These are phyloP conservation scores for Talaromyces wortmannii DNA, from an alignment of 495 filamentous ascomycete species.

Conservation along the genomic window DNA sequence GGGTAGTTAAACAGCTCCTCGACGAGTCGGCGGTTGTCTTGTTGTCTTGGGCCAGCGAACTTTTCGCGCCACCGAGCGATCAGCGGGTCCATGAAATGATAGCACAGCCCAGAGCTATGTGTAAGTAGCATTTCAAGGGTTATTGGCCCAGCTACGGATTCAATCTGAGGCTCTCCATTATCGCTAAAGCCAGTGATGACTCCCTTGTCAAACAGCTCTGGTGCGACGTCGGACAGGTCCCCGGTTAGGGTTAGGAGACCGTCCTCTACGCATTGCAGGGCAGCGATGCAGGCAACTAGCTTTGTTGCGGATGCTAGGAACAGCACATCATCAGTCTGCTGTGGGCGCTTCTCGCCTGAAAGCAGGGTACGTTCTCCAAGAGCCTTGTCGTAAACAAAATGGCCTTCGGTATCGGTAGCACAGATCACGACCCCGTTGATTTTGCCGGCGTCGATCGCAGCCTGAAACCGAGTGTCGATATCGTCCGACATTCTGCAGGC, in stretches of 20 bases:
- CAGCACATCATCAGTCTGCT: constrained; percentile 22
- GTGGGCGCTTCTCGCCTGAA: constrained; percentile 29
- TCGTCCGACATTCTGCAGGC: background rate
- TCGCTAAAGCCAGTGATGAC: constrained; percentile 32
- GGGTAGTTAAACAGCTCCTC: constrained; percentile 25
- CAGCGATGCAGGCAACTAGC: constrained; percentile 16
- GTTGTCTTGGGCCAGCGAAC: constrained; percentile 12
- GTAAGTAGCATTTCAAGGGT: constrained; percentile 40
- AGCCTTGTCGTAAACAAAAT: constrained; percentile 20
- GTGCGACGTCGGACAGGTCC: constrained; percentile 27
- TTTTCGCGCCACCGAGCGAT: constrained; percentile 27
- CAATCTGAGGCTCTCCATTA: constrained; percentile 15
- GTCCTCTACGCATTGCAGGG: constrained; percentile 43
- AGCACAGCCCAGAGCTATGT: constrained; percentile 40
- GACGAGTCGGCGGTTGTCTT: constrained; percentile 4
- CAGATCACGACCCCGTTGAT: constrained; percentile 23
- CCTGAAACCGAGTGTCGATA: constrained; percentile 18
- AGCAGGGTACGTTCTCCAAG: constrained; percentile 24
- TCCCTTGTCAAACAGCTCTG: constrained; percentile 29
- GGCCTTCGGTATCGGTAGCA: constrained; percentile 15
- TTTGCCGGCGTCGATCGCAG: constrained; percentile 18
- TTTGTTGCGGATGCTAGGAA: constrained; percentile 21
- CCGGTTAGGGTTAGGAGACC: constrained; percentile 32
- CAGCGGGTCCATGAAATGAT: constrained; percentile 29
- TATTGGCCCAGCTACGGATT: constrained; percentile 19